Evolutionary conservation across 164 flowering plant species (phyloP).

Genomic region (Santalum album): DNA sequence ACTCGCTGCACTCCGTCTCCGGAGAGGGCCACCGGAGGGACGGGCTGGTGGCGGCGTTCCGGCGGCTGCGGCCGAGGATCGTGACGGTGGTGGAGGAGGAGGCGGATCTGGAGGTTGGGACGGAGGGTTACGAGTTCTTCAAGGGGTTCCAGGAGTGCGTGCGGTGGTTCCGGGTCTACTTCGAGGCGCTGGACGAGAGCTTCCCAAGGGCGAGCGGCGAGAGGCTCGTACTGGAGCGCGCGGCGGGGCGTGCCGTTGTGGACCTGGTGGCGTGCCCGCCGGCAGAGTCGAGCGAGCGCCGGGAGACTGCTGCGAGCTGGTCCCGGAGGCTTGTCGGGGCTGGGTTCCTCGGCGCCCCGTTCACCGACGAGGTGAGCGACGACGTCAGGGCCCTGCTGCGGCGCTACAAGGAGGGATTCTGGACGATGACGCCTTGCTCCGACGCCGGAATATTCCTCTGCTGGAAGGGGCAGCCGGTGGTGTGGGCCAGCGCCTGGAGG

Average conservation of each 20-base stretch:
- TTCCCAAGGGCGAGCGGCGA: constrained; percentile 75
- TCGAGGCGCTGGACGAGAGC: constrained; percentile 77
- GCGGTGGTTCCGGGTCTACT: constrained; percentile 72
- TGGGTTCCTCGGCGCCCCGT: constrained; percentile 43
- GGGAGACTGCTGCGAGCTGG: constrained; percentile 77
- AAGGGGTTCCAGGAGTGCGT: constrained; percentile 59
- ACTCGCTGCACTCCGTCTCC: constrained; percentile 46
- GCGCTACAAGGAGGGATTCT: constrained; percentile 89
- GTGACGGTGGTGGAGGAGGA: constrained; percentile 88
- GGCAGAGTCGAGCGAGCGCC: constrained; percentile 50
- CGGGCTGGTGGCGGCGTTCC: constrained; percentile 33
- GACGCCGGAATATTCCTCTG: constrained; percentile 68
- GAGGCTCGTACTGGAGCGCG: constrained; percentile 74
- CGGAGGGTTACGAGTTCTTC: constrained; percentile 52
- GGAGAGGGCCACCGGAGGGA: constrained; percentile 34
- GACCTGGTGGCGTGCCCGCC: constrained; percentile 65
- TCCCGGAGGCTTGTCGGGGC: constrained; percentile 35
- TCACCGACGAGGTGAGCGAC: constrained; percentile 78
- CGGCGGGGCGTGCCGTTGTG: constrained; percentile 64
- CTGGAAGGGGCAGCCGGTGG: constrained; percentile 89
- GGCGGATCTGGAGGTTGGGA: constrained; percentile 61
- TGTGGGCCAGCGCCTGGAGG: constrained; percentile 88
- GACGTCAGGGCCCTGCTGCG: constrained; percentile 76
- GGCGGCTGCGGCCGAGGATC: constrained; percentile 55
- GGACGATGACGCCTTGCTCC: constrained; percentile 56